Conservation (phyloP, 257 asterid genomes). For the Rauvolfia tetraphylla region DNA sequence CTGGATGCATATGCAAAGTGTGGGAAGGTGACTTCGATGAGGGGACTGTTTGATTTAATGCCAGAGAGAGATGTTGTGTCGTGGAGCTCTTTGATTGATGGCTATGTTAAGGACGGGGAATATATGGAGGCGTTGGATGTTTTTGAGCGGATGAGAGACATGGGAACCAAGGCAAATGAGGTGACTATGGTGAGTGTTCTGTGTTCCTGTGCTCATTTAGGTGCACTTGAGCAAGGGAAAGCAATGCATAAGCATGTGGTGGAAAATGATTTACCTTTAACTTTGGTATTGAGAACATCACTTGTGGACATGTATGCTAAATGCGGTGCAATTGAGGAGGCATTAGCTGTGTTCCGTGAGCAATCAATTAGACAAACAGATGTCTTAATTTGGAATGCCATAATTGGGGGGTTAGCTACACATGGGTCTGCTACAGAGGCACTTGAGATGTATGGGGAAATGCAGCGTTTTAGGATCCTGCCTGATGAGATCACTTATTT, state of each 20-base stretch:
- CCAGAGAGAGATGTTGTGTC: constrained; percentile 58
- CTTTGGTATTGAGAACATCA: constrained; percentile 50
- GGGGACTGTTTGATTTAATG: constrained; percentile 59
- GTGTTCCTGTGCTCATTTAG: constrained; percentile 70
- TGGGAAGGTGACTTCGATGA: constrained; percentile 43
- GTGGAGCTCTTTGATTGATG: constrained; percentile 74
- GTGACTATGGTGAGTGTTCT: constrained; percentile 69
- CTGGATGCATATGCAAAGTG: constrained; percentile 67
- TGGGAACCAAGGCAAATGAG: constrained; percentile 47
- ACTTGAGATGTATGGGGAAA: constrained; percentile 30
- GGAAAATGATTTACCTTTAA: constrained; percentile 41
- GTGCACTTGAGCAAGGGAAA: constrained; percentile 64
- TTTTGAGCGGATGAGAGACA: constrained; percentile 38
- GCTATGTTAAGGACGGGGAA: constrained; percentile 58
- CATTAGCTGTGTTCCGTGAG: constrained; percentile 44
- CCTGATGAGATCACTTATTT: constrained; percentile 71
- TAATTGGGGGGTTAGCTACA: constrained; percentile 77
- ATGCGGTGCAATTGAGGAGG: constrained; percentile 63
- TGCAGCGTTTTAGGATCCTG: constrained; percentile 31
- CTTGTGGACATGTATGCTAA: constrained; percentile 76
- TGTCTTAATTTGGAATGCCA: constrained; percentile 57
- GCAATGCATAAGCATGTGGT: constrained; percentile 41
- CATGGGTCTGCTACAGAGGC: constrained; percentile 50
- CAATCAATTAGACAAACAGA: constrained; percentile 31
- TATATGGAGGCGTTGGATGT: constrained; percentile 39